Evolutionary conservation across 2,329 filamentous ascomycete genomes (phyloP).

Genomic region (Xylaria sp.): DNA sequence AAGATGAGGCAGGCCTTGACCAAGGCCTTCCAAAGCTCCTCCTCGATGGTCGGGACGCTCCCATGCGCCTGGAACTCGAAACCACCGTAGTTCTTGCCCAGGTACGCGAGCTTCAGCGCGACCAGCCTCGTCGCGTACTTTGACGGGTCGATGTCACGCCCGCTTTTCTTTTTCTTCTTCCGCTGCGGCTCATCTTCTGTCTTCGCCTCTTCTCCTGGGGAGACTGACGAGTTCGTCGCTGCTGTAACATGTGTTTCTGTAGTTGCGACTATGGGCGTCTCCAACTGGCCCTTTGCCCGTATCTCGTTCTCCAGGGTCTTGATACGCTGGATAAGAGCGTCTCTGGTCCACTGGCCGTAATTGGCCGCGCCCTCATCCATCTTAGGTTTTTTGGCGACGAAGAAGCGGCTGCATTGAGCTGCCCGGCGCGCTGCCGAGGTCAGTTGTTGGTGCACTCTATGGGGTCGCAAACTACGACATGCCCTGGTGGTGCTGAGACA

Average conservation of each 20-base stretch:
- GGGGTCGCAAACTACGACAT: constrained; percentile 42
- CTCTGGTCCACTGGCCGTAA: constrained; percentile 76
- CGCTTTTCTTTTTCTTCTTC: constrained; percentile 52
- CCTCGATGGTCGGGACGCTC: constrained; percentile 84
- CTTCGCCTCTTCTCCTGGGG: constrained; percentile 45
- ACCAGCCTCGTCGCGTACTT: constrained; percentile 86
- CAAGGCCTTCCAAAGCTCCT: constrained; percentile 92
- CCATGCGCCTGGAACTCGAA: constrained; percentile 86
- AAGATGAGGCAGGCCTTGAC: constrained; percentile 85
- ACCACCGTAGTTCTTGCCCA: constrained; percentile 91
- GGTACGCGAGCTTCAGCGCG: constrained; percentile 92
- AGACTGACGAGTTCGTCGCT: neutral
- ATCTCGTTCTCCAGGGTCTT: constrained; percentile 71
- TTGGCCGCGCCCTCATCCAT: constrained; percentile 49
- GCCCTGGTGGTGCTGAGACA: constrained; percentile 32
- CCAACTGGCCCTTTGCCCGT: constrained; percentile 28
- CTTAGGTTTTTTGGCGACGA: constrained; percentile 31
- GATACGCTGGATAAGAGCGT: constrained; percentile 75
- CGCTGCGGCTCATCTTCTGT: constrained; percentile 54
- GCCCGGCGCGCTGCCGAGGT: constrained; percentile 28
- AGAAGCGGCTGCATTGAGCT: constrained; percentile 39
- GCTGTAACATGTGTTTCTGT: neutral
- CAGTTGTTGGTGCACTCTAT: constrained; percentile 33
- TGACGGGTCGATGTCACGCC: constrained; percentile 75
- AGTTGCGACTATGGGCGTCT: constrained; percentile 4